A percentile compares a stretch with the other conserved stretches of the same genome.
These are phyloP conservation scores for Venturia aucupariae DNA, from an alignment of 2,329 filamentous ascomycete species.

Conservation along the genomic window DNA sequence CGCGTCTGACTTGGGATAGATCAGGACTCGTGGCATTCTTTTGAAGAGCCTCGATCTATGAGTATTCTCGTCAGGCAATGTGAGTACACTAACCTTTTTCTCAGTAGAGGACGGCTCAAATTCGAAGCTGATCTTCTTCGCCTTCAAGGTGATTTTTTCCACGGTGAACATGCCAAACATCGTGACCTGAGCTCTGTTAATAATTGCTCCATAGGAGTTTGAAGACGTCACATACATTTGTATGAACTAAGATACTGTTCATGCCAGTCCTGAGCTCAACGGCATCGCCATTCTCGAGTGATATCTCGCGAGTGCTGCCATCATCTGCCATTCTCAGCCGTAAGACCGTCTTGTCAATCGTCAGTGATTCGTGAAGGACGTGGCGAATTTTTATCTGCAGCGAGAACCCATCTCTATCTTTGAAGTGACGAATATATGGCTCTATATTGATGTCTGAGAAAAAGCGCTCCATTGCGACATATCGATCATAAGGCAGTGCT, in stretches of 20 bases:
- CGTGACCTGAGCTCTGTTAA: conserved; percentile 42
- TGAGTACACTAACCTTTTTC: not conserved
- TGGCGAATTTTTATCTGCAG: conserved; percentile 60
- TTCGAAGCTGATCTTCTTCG: conserved; percentile 54
- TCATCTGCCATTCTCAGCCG: conserved; percentile 49
- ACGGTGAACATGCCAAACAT: conserved; percentile 67
- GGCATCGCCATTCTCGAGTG: conserved; percentile 44
- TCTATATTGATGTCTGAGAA: conserved; percentile 62
- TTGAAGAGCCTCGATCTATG: conserved; percentile 4
- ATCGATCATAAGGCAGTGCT: conserved; percentile 50
- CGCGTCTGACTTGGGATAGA: conserved; percentile 58
- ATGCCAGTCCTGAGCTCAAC: conserved; percentile 47
- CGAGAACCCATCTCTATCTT: conserved; percentile 65
- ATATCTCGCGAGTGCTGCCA: conserved; percentile 56
- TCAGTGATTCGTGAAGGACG: conserved; percentile 61
- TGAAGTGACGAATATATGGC: conserved; percentile 58
- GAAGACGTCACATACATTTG: conserved; percentile 26
- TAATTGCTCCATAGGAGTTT: conserved; percentile 25
- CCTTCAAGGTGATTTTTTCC: conserved; percentile 58
- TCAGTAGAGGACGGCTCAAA: conserved; percentile 47
- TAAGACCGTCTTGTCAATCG: conserved; percentile 55
- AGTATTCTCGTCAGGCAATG: not conserved
- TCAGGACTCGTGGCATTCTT: conserved; percentile 7
- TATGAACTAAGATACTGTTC: conserved; percentile 43
- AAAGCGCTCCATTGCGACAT: conserved; percentile 61